A percentile compares a stretch with the other conserved stretches of the same genome.
Conservation (phyloP, 2,329 filamentous ascomycete genomes). For the Fusarium stilboides region DNA sequence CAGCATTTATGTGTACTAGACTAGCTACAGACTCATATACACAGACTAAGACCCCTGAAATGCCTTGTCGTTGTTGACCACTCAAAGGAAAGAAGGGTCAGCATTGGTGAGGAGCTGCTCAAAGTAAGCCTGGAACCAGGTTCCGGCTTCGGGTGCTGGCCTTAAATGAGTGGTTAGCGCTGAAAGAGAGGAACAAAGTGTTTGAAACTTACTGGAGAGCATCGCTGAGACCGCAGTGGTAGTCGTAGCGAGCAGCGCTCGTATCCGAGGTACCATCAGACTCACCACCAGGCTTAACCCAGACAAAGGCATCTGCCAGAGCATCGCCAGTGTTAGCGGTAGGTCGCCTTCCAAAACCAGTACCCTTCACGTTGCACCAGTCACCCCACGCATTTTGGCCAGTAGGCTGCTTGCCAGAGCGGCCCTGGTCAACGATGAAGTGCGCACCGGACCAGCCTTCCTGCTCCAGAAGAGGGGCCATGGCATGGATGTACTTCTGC, state of each 20-base stretch:
- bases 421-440: slow-evolving; percentile 68
- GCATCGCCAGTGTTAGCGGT: slow-evolving; percentile 72
- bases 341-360: slow-evolving; percentile 76
- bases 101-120: slow-evolving; percentile 70
- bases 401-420: slow-evolving; percentile 72
- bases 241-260: slow-evolving; percentile 58
- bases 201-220: slow-evolving; percentile 58
- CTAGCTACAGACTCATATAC: background rate
- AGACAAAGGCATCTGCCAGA: slow-evolving; percentile 76
- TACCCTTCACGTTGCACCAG: slow-evolving; percentile 77
- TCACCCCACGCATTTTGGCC: slow-evolving; percentile 74
- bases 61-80: too few species aligned
- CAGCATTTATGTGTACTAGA: background rate
- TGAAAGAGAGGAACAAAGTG: rapidly evolving
- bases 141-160: slow-evolving; percentile 78
- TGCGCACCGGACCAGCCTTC: slow-evolving; percentile 60
- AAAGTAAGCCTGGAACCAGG: slow-evolving; percentile 77
- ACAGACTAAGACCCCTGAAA: background rate
- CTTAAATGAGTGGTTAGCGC: slow-evolving; percentile 53
- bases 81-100: slow-evolving; percentile 64
- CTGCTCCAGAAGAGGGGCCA: slow-evolving; percentile 73
- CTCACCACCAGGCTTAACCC: slow-evolving; percentile 78
- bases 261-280: slow-evolving; percentile 67
- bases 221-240: slow-evolving; percentile 65
- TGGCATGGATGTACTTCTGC: slow-evolving; percentile 72